phyloP scores from a whole-genome alignment of 129 eudicot species.

The Erigeron canadensis region DNA sequence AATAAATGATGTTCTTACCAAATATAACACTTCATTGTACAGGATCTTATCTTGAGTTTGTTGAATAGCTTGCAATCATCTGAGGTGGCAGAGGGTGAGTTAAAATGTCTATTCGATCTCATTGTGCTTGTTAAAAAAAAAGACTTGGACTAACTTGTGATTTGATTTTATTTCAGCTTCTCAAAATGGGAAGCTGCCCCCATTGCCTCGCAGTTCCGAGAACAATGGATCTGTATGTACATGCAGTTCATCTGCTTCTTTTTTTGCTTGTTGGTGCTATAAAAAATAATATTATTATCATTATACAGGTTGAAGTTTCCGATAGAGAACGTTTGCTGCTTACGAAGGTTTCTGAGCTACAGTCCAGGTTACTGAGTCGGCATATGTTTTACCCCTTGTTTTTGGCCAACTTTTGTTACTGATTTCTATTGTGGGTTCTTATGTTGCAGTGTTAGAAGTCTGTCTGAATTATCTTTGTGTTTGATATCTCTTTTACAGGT shows the following conservation, averaged over 20 bases:
- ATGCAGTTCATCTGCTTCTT: slow-evolving; percentile 13
- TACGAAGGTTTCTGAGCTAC: slow-evolving; percentile 81
- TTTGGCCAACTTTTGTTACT: neutral
- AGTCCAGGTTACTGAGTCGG: slow-evolving; percentile 56
- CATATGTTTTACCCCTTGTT: neutral
- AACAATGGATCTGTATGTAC: slow-evolving; percentile 79
- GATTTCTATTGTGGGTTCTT: neutral
- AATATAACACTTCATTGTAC: slow-evolving; percentile 19
- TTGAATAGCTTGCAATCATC: slow-evolving; percentile 76
- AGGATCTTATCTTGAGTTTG: slow-evolving; percentile 90
- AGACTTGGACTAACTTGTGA: slow-evolving; percentile 4
- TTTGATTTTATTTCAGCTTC: slow-evolving; percentile 50
- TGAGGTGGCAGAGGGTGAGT: slow-evolving; percentile 78
- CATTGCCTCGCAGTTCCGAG: slow-evolving; percentile 75
- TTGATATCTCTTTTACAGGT: slow-evolving; percentile 41
- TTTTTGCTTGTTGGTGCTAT: neutral
- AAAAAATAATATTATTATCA: neutral
- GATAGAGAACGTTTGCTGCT: slow-evolving; percentile 86
- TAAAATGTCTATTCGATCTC: slow-evolving; percentile 15
- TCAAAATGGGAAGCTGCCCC: slow-evolving; percentile 79
- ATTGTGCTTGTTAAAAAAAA: slow-evolving; percentile 4
- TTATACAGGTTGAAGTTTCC: slow-evolving; percentile 75
- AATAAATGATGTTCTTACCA: slow-evolving; percentile 11
- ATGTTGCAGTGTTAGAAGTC: neutral
- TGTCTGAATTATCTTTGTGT: neutral